Evolutionary conservation across 1,284 basidiomycete species (phyloP).

Genomic region (Fomitopsis betulina): DNA sequence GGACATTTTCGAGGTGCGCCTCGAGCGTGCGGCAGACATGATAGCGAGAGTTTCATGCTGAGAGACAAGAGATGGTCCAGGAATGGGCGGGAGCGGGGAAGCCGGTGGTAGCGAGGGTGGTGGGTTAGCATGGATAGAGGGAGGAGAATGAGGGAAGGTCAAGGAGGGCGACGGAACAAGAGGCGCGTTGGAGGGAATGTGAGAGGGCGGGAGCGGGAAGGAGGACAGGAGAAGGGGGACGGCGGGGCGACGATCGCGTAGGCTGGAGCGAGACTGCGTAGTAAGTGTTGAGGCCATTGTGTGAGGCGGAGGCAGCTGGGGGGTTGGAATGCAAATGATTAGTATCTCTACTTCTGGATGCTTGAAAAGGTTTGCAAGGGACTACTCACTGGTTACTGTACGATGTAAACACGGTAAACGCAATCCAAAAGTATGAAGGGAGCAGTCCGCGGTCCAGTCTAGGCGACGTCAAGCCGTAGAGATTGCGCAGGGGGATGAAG

Average conservation of each 20-base stretch:
- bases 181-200: constrained; percentile 39
- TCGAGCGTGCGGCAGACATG: constrained; percentile 32
- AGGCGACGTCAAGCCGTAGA: not conserved
- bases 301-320: constrained; percentile 2
- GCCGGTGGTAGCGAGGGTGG: constrained; percentile 43
- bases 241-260: constrained; percentile 18
- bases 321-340: constrained; percentile 11
- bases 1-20: constrained; percentile 31
- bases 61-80: constrained; percentile 44
- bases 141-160: constrained; percentile 3
- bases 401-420: not conserved
- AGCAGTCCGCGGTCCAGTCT: not conserved
- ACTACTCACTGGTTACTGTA: not conserved
- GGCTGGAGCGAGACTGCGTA: constrained; percentile 15
- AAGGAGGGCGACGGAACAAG: not conserved
- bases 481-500: not conserved
- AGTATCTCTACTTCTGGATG: not conserved
- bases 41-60: constrained; percentile 41
- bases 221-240: constrained; percentile 42
- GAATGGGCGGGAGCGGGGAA: constrained; percentile 45
- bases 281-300: constrained; percentile 19
- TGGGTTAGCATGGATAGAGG: constrained; percentile 26
- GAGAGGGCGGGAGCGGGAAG: constrained; percentile 47
- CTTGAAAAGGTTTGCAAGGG: not conserved
- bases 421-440: not conserved